These are phyloP conservation scores for Botrytis medusae DNA, from an alignment of 2,329 filamentous ascomycete species.

Conservation along the genomic window DNA sequence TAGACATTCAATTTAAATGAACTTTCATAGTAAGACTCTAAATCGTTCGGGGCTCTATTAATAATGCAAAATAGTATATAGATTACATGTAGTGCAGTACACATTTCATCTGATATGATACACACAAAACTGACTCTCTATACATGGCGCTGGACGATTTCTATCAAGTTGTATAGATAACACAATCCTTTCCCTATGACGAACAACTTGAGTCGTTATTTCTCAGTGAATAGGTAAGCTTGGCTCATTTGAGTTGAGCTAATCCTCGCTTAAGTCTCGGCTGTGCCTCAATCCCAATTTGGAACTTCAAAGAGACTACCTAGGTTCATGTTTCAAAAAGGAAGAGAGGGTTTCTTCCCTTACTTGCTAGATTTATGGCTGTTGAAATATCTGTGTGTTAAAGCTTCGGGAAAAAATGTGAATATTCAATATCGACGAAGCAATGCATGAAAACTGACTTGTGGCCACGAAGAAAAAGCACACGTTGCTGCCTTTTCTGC, in stretches of 20 bases:
- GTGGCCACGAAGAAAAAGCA: background rate
- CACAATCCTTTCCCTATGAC: background rate
- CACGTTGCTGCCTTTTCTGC: background rate
- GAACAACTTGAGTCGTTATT: background rate
- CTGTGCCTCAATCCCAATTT: background rate
- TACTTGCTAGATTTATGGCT: accelerated
- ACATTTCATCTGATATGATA: background rate
- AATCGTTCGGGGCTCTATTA: accelerated
- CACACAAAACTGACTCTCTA: background rate
- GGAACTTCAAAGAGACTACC: background rate
- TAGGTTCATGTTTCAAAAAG: background rate
- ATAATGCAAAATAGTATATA: background rate
- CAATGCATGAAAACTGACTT: background rate
- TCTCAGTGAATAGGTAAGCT: background rate
- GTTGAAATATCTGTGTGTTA: accelerated
- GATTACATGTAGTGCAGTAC: background rate
- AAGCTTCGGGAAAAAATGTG: background rate
- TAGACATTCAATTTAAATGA: accelerated
- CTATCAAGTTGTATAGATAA: accelerated
- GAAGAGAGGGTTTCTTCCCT: background rate
- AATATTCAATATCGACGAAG: background rate
- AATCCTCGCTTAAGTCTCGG: background rate
- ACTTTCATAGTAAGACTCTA: background rate
- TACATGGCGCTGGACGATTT: no score
- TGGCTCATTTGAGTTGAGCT: background rate